These are phyloP conservation scores for Graphium sp. DNA, from an alignment of 2,329 filamentous ascomycete species.

Conservation along the genomic window DNA sequence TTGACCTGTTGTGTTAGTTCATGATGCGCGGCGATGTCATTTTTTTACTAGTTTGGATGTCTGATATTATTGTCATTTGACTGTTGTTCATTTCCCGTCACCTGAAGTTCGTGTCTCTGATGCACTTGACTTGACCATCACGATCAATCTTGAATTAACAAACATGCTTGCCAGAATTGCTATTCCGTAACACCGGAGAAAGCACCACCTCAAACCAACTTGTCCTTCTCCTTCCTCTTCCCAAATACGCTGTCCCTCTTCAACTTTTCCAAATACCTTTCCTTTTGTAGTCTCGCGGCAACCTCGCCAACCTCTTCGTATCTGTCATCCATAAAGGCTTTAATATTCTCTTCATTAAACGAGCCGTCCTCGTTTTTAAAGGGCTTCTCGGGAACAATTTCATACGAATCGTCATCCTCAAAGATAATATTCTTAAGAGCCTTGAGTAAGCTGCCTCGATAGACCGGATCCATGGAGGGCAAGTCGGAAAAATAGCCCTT, in stretches of 20 bases:
- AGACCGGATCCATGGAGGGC: slow-evolving; percentile 10
- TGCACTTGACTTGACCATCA: too few relatives aligned
- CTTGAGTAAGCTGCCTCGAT: slow-evolving; percentile 17
- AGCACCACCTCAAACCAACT: too few relatives aligned
- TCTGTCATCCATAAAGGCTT: slow-evolving; percentile 20
- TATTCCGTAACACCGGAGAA: too few relatives aligned
- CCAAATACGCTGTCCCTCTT: slow-evolving; percentile 1
- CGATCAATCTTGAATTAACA: too few relatives aligned
- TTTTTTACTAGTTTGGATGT: too few relatives aligned
- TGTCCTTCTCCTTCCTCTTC: slow-evolving; percentile 1
- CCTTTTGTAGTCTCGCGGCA: slow-evolving; percentile 13
- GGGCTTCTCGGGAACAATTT: slow-evolving; percentile 10
- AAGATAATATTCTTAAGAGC: slow-evolving; percentile 33
- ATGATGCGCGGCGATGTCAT: too few relatives aligned
- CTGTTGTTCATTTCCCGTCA: too few relatives aligned
- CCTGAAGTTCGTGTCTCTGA: too few relatives aligned
- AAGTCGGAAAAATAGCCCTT: slow-evolving; percentile 17
- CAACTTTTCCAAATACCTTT: slow-evolving; percentile 4
- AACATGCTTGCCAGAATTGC: too few relatives aligned
- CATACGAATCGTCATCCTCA: slow-evolving; percentile 21
- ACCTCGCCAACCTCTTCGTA: slow-evolving; percentile 19
- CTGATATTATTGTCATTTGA: too few relatives aligned
- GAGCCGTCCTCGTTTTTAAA: slow-evolving; percentile 20
- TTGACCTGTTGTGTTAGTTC: too few relatives aligned
- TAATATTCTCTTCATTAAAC: slow-evolving; percentile 23